Base-by-base conservation (phyloP, 192 early-diverging fungal genomes). In the Chytriomyces confervae region DNA sequence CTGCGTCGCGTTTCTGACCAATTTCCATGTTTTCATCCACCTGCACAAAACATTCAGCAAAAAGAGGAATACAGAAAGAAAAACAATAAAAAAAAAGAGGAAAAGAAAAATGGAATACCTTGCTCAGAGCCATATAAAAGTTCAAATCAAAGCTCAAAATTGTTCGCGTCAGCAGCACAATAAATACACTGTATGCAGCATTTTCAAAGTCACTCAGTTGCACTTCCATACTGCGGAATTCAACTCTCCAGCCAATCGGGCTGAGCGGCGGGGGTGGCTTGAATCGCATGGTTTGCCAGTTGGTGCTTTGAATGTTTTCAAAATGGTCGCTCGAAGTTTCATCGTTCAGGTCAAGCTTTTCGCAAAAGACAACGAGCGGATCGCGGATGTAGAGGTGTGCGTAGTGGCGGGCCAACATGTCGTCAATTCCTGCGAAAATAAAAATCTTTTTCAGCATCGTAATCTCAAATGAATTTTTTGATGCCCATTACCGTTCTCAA, bases 271-370 rank as follows among this genome's bases (percentile, higher is more conserved):
- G 95, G 11, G 97, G 97, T 47, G 96, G 95, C 86, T 99, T 99
- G 88, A 99, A 99, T 7, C 97, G 92, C 91, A 97, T 93, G 16
- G 95, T 96, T 86, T 99, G 97, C 97, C 97, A 99, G 84, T 99
- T 99, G 60, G 97, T 99, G n/a, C 93, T 95, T 86, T 99, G 97
- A 50, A 99, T 89, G 83, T 99, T 99, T 77, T 99, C 97, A 89
- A 99, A 99, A 77, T 99, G 97, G 81, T 99, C 97, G 0, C 93
- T 92, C 45, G 88, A 91, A 10, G 85, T 82, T n/a, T 86, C 81
- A 76, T 99, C 92, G 82, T 98, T 94, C 63, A 94, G 89, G 46
- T 96, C 85, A 65, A 98, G 82, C 51, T 96, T 81, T 84, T 99
- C 97, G 74, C 92, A 79, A 75, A 94, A 99, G 20, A 99, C 91